These are phyloP conservation scores for Vitis hybrid DNA, from an alignment of 177 flowering plant species.

Conservation along the genomic window DNA sequence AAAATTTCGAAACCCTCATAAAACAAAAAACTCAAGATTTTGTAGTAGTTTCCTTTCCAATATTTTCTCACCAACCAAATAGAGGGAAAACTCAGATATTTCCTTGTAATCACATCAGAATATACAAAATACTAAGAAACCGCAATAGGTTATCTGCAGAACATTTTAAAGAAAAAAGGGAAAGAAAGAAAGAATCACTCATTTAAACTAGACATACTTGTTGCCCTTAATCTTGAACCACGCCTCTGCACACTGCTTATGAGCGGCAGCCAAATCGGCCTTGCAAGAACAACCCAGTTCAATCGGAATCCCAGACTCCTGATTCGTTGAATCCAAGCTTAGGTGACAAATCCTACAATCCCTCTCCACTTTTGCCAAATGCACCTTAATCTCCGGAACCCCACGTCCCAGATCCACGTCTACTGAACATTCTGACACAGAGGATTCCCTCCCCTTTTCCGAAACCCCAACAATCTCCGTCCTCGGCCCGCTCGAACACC, in stretches of 20 bases:
- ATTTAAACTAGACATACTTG: conserved; percentile 28
- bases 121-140: not conserved
- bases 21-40: too few relatives aligned
- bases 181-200: not conserved
- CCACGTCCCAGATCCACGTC: conserved; percentile 52
- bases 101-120: not conserved
- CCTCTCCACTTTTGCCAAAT: conserved; percentile 31
- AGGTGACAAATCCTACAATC: conserved; percentile 58
- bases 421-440: conserved; percentile 34
- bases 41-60: too few relatives aligned
- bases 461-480: conserved; percentile 28
- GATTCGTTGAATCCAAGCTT: conserved; percentile 38
- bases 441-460: conserved; percentile 33
- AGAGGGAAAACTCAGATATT: too few relatives aligned
- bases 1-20: too few relatives aligned
- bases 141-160: not conserved
- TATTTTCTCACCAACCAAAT: too few relatives aligned
- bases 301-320: conserved; percentile 34
- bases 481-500: conserved; percentile 14
- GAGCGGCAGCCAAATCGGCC: conserved; percentile 57
- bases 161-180: not conserved
- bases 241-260: conserved; percentile 53
- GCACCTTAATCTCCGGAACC: conserved; percentile 13
- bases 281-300: conserved; percentile 55
- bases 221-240: conserved; percentile 62